phyloP scores from a whole-genome alignment of 495 filamentous ascomycete species.

The Aspergillus diversus region DNA sequence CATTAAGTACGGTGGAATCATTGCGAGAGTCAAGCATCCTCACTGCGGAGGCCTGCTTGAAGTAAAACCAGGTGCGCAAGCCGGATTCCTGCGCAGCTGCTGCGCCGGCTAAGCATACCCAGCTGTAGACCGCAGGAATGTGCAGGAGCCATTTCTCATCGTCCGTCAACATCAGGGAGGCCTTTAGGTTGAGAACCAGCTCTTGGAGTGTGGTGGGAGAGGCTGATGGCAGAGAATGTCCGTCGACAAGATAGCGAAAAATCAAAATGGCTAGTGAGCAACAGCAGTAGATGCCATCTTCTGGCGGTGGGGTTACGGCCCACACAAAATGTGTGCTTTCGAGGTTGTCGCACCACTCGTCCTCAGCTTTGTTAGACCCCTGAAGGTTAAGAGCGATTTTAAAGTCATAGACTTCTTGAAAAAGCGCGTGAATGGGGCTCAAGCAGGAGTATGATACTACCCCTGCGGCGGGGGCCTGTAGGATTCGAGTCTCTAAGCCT shows the following conservation, averaged over 20 bases:
- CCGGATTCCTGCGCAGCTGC: constrained; percentile 1
- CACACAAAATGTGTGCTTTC: not conserved
- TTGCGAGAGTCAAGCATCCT: not conserved
- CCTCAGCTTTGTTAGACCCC: not conserved
- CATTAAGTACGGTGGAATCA: not conserved
- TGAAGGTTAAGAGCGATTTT: not conserved
- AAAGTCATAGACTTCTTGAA: constrained; percentile 1
- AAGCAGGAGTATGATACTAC: no score
- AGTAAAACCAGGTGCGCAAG: constrained; percentile 14
- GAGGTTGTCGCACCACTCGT: not conserved
- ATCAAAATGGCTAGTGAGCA: constrained; percentile 7
- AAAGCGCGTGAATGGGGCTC: not conserved
- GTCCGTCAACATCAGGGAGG: constrained; percentile 2
- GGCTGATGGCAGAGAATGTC: not conserved
- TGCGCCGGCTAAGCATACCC: constrained; percentile 10
- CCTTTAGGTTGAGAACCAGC: constrained; percentile 5
- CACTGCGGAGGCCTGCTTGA: constrained; percentile 6
- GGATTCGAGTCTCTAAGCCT: constrained; percentile 5
- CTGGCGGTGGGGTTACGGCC: not conserved
- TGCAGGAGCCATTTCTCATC: constrained; percentile 3
- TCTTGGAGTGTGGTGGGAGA: not conserved
- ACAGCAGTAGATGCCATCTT: constrained; percentile 10
- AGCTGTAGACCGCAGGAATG: constrained; percentile 1
- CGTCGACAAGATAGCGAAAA: not conserved
- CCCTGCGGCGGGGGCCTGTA: not conserved